Percentiles rank a stretch among this genome's conserved stretches.
Evolutionary conservation across 352 stramenopile species (phyloP).

Genomic region (Globisporangium iwayamae): DNA sequence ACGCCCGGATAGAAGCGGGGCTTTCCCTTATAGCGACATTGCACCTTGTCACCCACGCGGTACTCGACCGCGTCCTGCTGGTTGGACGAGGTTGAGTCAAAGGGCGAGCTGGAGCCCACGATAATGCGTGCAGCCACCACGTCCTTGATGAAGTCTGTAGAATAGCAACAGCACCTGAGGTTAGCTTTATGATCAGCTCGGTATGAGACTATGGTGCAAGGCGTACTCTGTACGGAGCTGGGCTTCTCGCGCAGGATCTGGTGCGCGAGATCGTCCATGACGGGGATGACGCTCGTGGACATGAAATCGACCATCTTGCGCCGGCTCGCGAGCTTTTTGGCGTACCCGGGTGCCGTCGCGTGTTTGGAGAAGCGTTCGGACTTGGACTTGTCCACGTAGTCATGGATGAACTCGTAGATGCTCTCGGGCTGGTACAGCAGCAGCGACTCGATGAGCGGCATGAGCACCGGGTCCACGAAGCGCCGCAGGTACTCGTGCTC

Average conservation of each 20-base stretch:
- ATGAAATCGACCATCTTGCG: conserved; percentile 84
- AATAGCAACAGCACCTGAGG: not conserved
- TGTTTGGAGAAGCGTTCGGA: conserved; percentile 30
- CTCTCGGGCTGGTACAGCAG: conserved; percentile 76
- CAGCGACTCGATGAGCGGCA: conserved; percentile 77
- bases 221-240: conserved; percentile 52
- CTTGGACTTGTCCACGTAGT: conserved; percentile 71
- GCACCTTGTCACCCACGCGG: conserved; percentile 38
- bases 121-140: conserved; percentile 51
- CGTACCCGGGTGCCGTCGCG: conserved; percentile 33
- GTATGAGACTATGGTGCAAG: no score
- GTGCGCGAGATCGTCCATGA: conserved; percentile 82
- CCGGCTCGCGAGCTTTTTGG: conserved; percentile 66
- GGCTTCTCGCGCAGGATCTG: conserved; percentile 76
- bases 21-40: conserved; percentile 70
- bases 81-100: conserved; percentile 26
- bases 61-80: conserved; percentile 38
- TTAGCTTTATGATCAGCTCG: not conserved
- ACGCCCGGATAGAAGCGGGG: conserved; percentile 53
- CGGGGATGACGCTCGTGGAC: conserved; percentile 75
- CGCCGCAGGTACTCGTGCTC: conserved; percentile 81
- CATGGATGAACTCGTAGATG: conserved; percentile 80
- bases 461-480: conserved; percentile 76
- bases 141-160: conserved; percentile 58
- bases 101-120: conserved; percentile 28